Evolutionary conservation across 139 green algal species (phyloP), one percentile per base, ranked within the genome.

Genomic region (Trebouxia sp.): DNA sequence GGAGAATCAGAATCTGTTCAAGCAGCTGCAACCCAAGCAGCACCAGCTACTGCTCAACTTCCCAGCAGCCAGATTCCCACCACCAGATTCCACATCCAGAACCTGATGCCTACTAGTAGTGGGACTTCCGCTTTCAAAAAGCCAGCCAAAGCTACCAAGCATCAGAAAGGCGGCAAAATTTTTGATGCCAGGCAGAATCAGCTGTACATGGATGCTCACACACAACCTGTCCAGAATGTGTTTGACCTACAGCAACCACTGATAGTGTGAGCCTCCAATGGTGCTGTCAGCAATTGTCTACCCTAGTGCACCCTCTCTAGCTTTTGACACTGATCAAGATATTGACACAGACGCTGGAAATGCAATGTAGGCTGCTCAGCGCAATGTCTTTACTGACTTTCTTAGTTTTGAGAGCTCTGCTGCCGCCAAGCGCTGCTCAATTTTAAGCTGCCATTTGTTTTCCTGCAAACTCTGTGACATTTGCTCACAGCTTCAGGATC

Each of bases 191-290:
- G 58, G 14, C 58, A 69, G 30, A 69, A 69, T 26, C 58, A 69
- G 58, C 58, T 69, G 8, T 69, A 42, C 1, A 30, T 69, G 58
- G 28, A 28, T n/a, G 58, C 58, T 7, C 28, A 69, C 28, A 69
- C 58, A 0, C 58, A 69, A 39, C 30, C 58, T 26, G 5, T 22
- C 12, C 58, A 69, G 28, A 69, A n/a, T n/a, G n/a, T 42, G 26
- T 69, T 41, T 24, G 58, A 69, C 28, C 58, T 69, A 3, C 58
- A 69, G 30, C 28, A 41, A 15, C 58, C 58, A 10, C 24, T 69
- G 58, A 69, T 69, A 41, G 58, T 69, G 0, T 69, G 30, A 69
- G n/a, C n/a, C n/a, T n/a, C n/a, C n/a, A n/a, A n/a, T n/a, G n/a
- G n/a, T n/a, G n/a, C n/a, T n/a, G n/a, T n/a, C n/a, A n/a, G n/a